phyloP scores from a whole-genome alignment of 345 rosid species.

The Salix koriyanagi region DNA sequence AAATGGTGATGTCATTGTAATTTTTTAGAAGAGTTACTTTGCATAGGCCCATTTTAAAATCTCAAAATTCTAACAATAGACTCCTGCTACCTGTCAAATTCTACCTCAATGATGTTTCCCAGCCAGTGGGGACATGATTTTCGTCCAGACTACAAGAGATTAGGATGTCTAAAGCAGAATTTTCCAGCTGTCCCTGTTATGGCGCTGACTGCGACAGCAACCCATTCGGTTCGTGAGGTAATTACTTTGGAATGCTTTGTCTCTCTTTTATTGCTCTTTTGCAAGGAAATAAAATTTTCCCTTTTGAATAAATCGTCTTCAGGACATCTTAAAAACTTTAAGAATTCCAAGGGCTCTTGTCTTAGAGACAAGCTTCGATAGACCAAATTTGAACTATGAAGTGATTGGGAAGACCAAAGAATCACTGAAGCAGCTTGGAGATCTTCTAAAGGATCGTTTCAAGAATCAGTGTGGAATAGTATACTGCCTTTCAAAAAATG shows the following conservation, averaged over 20 bases:
- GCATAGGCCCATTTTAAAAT: too few relatives aligned
- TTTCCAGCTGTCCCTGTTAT: constrained; percentile 65
- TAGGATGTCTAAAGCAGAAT: constrained; percentile 78
- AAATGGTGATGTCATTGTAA: too few relatives aligned
- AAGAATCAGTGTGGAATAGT: constrained; percentile 73
- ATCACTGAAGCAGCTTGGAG: constrained; percentile 76
- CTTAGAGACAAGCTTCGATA: constrained; percentile 87
- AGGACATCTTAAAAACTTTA: constrained; percentile 78
- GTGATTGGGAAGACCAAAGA: constrained; percentile 69
- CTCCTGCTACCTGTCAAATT: constrained; percentile 4
- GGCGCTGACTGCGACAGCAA: constrained; percentile 91
- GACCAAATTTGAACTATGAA: constrained; percentile 86
- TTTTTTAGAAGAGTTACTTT: too few relatives aligned
- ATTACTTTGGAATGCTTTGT: not conserved
- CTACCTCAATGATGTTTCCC: constrained; percentile 17
- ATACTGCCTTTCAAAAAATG: constrained; percentile 83
- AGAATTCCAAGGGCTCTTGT: constrained; percentile 73
- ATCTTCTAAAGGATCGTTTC: constrained; percentile 60
- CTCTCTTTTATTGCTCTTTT: not conserved
- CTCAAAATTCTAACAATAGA: too few relatives aligned
- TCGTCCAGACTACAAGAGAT: constrained; percentile 81
- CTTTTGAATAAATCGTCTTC: constrained; percentile 20
- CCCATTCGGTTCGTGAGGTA: constrained; percentile 73
- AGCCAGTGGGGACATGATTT: constrained; percentile 99
- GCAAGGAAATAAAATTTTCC: not conserved